Evolutionary conservation across 352 stramenopile species (phyloP), one percentile per base, ranked within the genome.

Genomic region (Globisporangium acanthophoron): DNA sequence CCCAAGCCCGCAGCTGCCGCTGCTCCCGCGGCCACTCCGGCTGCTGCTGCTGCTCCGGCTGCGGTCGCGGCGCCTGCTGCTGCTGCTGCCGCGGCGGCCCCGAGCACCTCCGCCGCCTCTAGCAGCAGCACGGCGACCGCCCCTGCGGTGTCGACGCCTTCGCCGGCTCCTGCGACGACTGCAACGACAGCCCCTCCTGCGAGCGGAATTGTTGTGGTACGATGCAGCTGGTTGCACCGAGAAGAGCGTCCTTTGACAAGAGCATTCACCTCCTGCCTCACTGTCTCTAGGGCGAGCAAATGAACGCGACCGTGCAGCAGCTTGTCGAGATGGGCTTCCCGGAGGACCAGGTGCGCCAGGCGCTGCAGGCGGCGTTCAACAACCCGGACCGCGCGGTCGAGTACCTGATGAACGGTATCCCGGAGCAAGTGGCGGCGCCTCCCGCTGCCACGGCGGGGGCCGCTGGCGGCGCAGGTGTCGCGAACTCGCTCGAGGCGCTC

Each of bases 321-420:
- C 66, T 96, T 18, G 71, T 71, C 21, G 86, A 94, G 51, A 96
- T 96, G 87, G 87, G 87, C 8, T 96, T 95, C 61, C 86, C 86
- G 3, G 82, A 95, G 58, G 85, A 94, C 54, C 82, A 96, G 56
- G 83, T 90, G 27, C 81, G 80, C 37, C 73, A 69, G 24, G 87
- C 87, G 1, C 65, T 96, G 31, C 73, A 80, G 44, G 87, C 87
- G 2, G 88, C 88, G 7, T 96, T 92, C 61, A 91, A 92, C 73
- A 93, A 96, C 78, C 61, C 80, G 3, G 80, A 94, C 45, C 85
- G 88, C 24, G 88, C 87, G 0, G 84, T 95, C 33, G 83, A 96
- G 65, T 96, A 96, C 61, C 56, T 96, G 58, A 94, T 96, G 85
- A 93, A 87, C 41, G 80, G 85, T 35, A 94, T 95, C 49, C 84